Conservation (phyloP, 139 green algal genomes). For the Ettlia oleoabundans region DNA sequence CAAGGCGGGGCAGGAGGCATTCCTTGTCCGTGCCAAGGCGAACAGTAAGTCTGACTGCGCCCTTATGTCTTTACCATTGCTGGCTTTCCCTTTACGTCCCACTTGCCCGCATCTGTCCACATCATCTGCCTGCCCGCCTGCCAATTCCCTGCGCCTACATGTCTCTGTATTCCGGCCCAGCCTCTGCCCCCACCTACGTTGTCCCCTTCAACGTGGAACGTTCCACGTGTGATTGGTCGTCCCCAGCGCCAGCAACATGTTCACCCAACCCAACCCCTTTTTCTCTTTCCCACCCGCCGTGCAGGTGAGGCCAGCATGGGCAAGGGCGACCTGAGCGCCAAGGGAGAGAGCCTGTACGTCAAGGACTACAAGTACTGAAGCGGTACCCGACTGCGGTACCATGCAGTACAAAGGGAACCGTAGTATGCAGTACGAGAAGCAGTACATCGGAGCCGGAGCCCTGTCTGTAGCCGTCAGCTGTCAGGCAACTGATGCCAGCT, state of each 20-base stretch:
- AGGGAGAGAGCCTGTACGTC: slow-evolving; percentile 58
- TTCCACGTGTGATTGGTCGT: not conserved
- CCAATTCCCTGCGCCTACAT: no score
- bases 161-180: no score
- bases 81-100: no score
- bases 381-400: not conserved
- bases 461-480: no score
- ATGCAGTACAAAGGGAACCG: not conserved
- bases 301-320: slow-evolving; percentile 66
- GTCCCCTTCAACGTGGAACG: no score
- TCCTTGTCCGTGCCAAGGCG: slow-evolving; percentile 69
- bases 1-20: slow-evolving; percentile 63
- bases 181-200: no score
- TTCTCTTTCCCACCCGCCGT: not conserved
- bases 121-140: no score
- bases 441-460: no score
- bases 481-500: no score
- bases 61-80: no score
- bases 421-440: no score
- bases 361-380: slow-evolving; percentile 56
- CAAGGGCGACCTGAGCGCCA: slow-evolving; percentile 46
- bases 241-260: not conserved
- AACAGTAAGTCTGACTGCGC: slow-evolving; percentile 66
- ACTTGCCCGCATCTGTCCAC: no score
- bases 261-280: not conserved